Base-by-base conservation (phyloP, 225 moss, liverwort and hornwort species). In the Polytrichum commune region DNA sequence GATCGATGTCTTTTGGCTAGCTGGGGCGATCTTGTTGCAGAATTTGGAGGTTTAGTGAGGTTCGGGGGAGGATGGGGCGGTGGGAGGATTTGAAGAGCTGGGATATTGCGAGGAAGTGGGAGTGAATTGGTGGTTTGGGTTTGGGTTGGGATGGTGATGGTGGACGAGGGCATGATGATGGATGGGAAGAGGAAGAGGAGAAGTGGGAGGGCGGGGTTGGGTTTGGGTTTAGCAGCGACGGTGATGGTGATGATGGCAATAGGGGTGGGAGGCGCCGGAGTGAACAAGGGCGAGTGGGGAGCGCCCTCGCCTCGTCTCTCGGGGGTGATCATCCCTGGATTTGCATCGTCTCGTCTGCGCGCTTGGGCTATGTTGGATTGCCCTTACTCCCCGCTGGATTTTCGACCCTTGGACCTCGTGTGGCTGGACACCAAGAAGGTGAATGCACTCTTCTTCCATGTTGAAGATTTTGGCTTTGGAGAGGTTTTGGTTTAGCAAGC, bases 351-450 rank as follows among this genome's bases (percentile, higher is more conserved):
- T 7, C 98, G 93, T 53, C 81, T 98, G 68, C 89, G 94, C 26
- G 93, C 98, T 6, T 98, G 98, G 98, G 85, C 98, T 29, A 72
- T 95, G 29, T 84, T 98, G 7, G 98, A 98, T 76, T 98, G 98
- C 79, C 98, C 98, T 19, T 98, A 93, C 75, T 98, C 98, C 27
- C 93, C 98, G 27, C 80, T 98, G 73, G 90, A 90, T 76, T 98
- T 98, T 61, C 91, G 80, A 69, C 98, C 98, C 55, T 89, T 98
- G 65, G 98, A 98, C 80, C 90, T 90, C 6, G 98, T 98, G 16
- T 98, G 98, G 98, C 76, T 98, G 8, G 98, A 98, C 66, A 90
- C 91, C 1, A 91, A 86, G 72, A 98, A 98, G 93, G 94, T 93
- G 27, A 69, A 8, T 61, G 27, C 46, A 46, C 46, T 46, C 16